phyloP scores from a whole-genome alignment of 2,329 filamentous ascomycete species.

The Colletotrichum nymphaeae region DNA sequence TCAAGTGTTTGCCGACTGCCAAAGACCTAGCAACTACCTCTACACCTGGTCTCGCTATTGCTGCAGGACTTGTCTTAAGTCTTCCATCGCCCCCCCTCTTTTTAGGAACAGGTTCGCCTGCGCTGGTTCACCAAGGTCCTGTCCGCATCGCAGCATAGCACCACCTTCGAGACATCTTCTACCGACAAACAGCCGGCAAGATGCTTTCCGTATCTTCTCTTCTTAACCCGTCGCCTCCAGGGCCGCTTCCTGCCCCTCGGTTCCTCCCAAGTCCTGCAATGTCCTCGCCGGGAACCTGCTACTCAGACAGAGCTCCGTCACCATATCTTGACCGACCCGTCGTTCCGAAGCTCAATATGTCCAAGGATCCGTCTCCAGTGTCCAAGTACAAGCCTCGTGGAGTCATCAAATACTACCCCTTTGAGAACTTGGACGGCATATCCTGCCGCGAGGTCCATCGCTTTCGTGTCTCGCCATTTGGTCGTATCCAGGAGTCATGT shows the following conservation, averaged over 20 bases:
- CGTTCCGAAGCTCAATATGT: constrained; percentile 65
- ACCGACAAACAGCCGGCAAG: constrained; percentile 43
- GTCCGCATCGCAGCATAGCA: constrained; percentile 27
- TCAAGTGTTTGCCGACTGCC: constrained; percentile 30
- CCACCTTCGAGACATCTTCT: constrained; percentile 34
- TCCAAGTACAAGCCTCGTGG: constrained; percentile 72
- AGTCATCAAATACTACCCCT: constrained; percentile 78
- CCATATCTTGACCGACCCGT: constrained; percentile 40
- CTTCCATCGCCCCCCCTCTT: constrained; percentile 35
- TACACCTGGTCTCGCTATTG: constrained; percentile 21
- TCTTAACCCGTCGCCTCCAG: constrained; percentile 70
- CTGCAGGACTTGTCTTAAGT: constrained; percentile 48
- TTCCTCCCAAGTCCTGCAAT: constrained; percentile 55
- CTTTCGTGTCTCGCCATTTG: constrained; percentile 75
- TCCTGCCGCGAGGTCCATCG: constrained; percentile 68
- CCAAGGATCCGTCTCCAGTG: constrained; percentile 74
- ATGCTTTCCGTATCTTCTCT: constrained; percentile 76
- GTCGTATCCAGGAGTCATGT: constrained; percentile 69
- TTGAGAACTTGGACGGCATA: constrained; percentile 71
- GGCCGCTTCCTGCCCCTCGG: constrained; percentile 51
- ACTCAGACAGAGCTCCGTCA: constrained; percentile 45
- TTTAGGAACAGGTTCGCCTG: constrained; percentile 24
- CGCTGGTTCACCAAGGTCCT: constrained; percentile 23
- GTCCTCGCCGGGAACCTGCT: constrained; percentile 48
- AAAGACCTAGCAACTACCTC: constrained; percentile 20